A percentile compares a stretch with the other conserved stretches of the same genome.
These are phyloP conservation scores for Orbilia javanica DNA, from an alignment of 2,329 filamentous ascomycete species.

Conservation along the genomic window DNA sequence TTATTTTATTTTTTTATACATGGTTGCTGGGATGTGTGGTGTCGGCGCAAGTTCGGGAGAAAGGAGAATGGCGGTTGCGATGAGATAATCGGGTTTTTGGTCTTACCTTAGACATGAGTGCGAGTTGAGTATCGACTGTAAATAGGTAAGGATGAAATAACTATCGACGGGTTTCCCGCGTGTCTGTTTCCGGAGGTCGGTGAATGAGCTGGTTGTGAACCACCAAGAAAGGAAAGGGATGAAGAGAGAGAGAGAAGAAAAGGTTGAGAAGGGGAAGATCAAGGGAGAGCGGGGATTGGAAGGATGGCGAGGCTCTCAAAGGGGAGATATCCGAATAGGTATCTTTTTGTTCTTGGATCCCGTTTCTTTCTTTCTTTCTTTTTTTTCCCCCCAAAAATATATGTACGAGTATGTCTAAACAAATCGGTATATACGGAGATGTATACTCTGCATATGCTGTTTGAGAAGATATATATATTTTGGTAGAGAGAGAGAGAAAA, in stretches of 20 bases:
- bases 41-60: neutral
- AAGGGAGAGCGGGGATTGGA: constrained; percentile 2
- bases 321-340: neutral
- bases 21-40: neutral
- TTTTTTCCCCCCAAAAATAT: neutral
- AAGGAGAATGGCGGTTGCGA: constrained; percentile 6
- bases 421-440: no score
- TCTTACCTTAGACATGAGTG: constrained; percentile 42
- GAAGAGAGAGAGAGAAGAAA: neutral
- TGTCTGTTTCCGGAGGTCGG: constrained; percentile 28
- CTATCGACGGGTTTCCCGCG: constrained; percentile 18
- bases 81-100: constrained; percentile 6
- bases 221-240: neutral
- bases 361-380: neutral
- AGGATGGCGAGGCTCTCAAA: constrained; percentile 11
- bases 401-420: no score
- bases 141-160: constrained; percentile 12
- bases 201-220: constrained; percentile 13
- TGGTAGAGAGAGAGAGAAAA: neutral
- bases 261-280: constrained; percentile 14
- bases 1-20: neutral
- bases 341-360: neutral
- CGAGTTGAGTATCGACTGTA: constrained; percentile 8
- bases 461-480: no score
- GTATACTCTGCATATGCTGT: neutral